Conservation (phyloP, 2,329 filamentous ascomycete genomes). For the Exophiala bonariae region DNA sequence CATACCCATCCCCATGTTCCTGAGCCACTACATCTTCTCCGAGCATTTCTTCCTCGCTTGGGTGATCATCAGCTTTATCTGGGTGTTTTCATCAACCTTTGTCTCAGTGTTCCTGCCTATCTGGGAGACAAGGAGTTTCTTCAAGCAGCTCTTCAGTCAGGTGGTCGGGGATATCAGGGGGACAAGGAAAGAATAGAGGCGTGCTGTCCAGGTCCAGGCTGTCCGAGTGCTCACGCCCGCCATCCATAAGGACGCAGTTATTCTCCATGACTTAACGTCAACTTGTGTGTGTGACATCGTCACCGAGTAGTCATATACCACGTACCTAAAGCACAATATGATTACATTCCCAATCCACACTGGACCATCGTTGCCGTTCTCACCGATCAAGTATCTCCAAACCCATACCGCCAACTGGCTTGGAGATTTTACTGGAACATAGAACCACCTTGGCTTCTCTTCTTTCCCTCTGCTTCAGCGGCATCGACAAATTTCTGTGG, state of each 20-base stretch:
- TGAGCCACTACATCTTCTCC: conserved; percentile 74
- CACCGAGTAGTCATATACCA: too few species aligned
- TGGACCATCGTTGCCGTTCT: too few species aligned
- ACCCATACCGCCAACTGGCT: too few species aligned
- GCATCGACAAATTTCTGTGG: conserved; percentile 9
- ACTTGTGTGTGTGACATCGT: too few species aligned
- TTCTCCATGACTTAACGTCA: too few species aligned
- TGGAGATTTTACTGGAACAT: background rate
- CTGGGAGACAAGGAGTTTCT: conserved; percentile 41
- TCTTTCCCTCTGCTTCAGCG: conserved; percentile 1
- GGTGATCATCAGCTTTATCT: conserved; percentile 74
- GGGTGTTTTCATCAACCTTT: conserved; percentile 50
- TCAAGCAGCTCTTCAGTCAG: conserved; percentile 18
- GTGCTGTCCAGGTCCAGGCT: too few species aligned
- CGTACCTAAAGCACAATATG: too few species aligned
- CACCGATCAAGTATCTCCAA: too few species aligned
- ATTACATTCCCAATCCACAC: too few species aligned
- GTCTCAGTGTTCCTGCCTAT: conserved; percentile 44
- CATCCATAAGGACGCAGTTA: too few species aligned
- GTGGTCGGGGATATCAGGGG: conserved; percentile 10
- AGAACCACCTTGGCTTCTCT: background rate
- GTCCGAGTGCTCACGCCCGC: too few species aligned
- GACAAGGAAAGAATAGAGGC: background rate
- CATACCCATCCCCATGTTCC: conserved; percentile 93
- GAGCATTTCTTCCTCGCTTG: conserved; percentile 80